phyloP scores from a whole-genome alignment of 2,329 filamentous ascomycete species.

The Domatiomyces globalis region DNA sequence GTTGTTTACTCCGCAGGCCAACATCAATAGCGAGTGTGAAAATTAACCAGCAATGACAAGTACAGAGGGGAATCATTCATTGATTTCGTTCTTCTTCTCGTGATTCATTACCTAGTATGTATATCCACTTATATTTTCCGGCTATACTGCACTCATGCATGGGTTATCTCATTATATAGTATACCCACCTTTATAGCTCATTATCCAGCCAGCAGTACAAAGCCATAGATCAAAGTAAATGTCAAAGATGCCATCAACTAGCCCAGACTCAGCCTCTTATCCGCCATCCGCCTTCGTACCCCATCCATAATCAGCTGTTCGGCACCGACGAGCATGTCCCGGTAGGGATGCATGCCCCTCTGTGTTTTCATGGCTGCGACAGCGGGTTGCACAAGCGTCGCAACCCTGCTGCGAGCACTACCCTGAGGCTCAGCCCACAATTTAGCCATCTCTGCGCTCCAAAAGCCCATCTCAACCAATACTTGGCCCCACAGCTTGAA shows the following conservation, averaged over 20 bases:
- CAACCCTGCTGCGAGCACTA: not conserved
- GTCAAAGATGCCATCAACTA: not conserved
- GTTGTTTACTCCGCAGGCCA: no score
- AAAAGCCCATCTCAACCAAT: not conserved
- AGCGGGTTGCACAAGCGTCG: not conserved
- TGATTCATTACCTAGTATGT: no score
- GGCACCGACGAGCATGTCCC: not conserved
- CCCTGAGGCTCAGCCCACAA: not conserved
- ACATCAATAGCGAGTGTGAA: no score
- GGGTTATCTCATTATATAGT: not conserved
- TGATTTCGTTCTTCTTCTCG: no score
- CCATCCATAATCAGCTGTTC: not conserved
- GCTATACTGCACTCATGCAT: not conserved
- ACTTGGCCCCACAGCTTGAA: not conserved
- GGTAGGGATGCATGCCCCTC: not conserved
- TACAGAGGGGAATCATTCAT: no score
- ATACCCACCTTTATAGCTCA: not conserved
- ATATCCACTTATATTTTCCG: no score
- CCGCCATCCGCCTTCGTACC: not conserved
- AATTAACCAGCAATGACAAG: no score
- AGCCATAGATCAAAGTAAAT: not conserved
- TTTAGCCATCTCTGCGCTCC: not conserved
- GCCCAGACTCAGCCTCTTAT: not conserved
- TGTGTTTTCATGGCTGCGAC: not conserved
- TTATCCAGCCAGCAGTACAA: not conserved